These are phyloP conservation scores for Thielaviopsis ethacetica DNA, from an alignment of 2,329 filamentous ascomycete genomes.

Conservation along the genomic window DNA sequence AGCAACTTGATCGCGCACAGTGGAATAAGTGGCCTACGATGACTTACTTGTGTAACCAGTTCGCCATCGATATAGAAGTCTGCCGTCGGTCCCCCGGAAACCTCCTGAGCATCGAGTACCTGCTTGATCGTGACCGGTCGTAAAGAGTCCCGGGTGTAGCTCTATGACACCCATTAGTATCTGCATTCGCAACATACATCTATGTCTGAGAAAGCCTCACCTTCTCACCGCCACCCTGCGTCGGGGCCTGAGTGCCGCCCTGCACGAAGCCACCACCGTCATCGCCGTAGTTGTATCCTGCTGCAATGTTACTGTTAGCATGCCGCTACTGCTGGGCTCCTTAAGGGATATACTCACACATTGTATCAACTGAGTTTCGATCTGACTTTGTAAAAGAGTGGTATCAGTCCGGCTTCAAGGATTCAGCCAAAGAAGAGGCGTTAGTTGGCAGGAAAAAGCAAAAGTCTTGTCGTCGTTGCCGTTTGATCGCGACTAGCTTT, in stretches of 20 bases:
- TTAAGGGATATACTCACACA: not conserved
- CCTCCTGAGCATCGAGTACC: slow-evolving; percentile 65
- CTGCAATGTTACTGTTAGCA: not conserved
- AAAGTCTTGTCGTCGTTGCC: not conserved
- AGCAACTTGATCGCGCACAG: no score
- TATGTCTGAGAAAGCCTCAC: slow-evolving; percentile 17
- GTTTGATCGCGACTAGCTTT: not conserved
- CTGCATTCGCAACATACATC: not conserved
- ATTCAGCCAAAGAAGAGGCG: not conserved
- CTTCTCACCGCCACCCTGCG: slow-evolving; percentile 32
- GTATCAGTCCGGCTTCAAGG: not conserved
- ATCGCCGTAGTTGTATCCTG: slow-evolving; percentile 31
- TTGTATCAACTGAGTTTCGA: not conserved
- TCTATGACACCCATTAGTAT: slow-evolving; percentile 19
- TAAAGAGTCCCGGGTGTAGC: slow-evolving; percentile 67
- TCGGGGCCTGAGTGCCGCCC: slow-evolving; percentile 38
- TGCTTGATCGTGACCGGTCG: slow-evolving; percentile 94
- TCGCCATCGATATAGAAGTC: slow-evolving; percentile 72
- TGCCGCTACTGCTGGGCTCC: not conserved
- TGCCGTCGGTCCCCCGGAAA: slow-evolving; percentile 40
- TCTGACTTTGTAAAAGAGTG: not conserved
- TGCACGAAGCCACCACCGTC: slow-evolving; percentile 47
- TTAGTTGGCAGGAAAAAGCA: not conserved
- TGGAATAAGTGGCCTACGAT: not conserved
- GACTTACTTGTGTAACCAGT: slow-evolving; percentile 42